Evolutionary conservation across 257 asterid species (phyloP).

Genomic region (Paulownia fortunei): DNA sequence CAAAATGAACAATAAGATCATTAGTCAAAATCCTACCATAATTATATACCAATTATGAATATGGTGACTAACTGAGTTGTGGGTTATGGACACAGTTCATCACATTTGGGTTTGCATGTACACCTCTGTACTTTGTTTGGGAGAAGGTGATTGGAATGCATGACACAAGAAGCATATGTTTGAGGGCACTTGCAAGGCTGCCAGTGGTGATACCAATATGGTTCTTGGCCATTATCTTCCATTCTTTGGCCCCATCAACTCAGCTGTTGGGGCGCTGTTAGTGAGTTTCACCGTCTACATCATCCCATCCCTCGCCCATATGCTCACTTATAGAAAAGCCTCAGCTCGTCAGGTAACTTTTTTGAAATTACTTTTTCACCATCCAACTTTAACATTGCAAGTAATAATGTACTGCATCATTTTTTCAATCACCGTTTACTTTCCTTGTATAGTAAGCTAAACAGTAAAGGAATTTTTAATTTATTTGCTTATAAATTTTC

Average conservation of each 20-base stretch:
- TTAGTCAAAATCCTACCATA: too few species aligned
- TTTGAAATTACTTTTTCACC: not conserved
- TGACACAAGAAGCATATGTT: constrained; percentile 66
- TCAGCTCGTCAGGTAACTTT: constrained; percentile 72
- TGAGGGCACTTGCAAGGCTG: constrained; percentile 79
- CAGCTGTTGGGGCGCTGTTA: constrained; percentile 84
- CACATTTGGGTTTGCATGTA: constrained; percentile 88
- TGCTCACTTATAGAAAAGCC: constrained; percentile 76
- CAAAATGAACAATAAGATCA: too few species aligned
- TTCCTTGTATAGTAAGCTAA: too few species aligned
- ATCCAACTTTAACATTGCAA: too few species aligned
- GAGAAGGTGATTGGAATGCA: constrained; percentile 90
- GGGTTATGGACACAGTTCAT: constrained; percentile 55
- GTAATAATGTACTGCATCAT: not conserved
- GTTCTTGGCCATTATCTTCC: constrained; percentile 87
- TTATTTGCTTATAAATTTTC: too few species aligned
- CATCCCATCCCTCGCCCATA: constrained; percentile 84
- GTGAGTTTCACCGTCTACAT: constrained; percentile 92
- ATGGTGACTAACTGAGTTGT: not conserved
- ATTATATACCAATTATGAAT: too few species aligned
- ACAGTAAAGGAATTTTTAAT: too few species aligned
- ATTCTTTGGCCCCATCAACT: constrained; percentile 88
- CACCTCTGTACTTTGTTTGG: constrained; percentile 89
- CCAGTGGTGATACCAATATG: constrained; percentile 88
- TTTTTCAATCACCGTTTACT: not conserved